phyloP scores from a whole-genome alignment of 1,284 basidiomycete species.

The Sparassis latifolia region DNA sequence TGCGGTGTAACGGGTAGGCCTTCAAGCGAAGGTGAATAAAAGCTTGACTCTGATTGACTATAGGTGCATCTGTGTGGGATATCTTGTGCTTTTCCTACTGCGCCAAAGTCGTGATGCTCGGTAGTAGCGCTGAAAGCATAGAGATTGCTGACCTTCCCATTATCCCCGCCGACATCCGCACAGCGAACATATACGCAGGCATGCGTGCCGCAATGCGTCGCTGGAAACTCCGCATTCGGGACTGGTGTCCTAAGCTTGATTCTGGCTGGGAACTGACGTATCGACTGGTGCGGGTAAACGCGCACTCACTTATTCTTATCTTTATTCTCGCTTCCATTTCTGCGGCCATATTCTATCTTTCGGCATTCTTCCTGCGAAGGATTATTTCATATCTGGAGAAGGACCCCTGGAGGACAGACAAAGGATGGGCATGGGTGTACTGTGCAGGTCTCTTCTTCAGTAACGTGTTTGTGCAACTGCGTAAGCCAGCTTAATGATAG shows the following conservation, averaged over 20 bases:
- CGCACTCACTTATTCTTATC: slow-evolving; percentile 34
- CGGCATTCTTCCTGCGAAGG: slow-evolving; percentile 69
- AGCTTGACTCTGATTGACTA: too few relatives aligned
- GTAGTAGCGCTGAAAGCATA: slow-evolving; percentile 63
- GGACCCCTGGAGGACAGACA: slow-evolving; percentile 45
- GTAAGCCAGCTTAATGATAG: slow-evolving; percentile 30
- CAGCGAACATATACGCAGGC: slow-evolving; percentile 37
- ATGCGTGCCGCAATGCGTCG: slow-evolving; percentile 35
- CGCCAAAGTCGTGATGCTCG: slow-evolving; percentile 78
- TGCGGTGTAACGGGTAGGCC: slow-evolving; percentile 38
- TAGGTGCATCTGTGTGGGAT: slow-evolving; percentile 40
- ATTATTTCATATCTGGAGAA: slow-evolving; percentile 73
- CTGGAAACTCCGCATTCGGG: slow-evolving; percentile 36
- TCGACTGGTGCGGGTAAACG: slow-evolving; percentile 51
- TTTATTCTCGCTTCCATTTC: slow-evolving; percentile 52
- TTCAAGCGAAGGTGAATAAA: too few relatives aligned
- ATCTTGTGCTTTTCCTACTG: slow-evolving; percentile 76
- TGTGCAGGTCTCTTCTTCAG: slow-evolving; percentile 63
- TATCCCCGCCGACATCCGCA: slow-evolving; percentile 66
- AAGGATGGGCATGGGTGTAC: slow-evolving; percentile 71
- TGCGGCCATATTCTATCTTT: slow-evolving; percentile 71
- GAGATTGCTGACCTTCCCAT: slow-evolving; percentile 85
- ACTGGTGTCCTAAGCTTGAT: slow-evolving; percentile 41
- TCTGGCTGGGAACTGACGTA: slow-evolving; percentile 61
- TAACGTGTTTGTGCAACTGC: slow-evolving; percentile 51